These are phyloP conservation scores for Fraxinus sp. DNA, from an alignment of 305 asterid genomes.

Conservation along the genomic window DNA sequence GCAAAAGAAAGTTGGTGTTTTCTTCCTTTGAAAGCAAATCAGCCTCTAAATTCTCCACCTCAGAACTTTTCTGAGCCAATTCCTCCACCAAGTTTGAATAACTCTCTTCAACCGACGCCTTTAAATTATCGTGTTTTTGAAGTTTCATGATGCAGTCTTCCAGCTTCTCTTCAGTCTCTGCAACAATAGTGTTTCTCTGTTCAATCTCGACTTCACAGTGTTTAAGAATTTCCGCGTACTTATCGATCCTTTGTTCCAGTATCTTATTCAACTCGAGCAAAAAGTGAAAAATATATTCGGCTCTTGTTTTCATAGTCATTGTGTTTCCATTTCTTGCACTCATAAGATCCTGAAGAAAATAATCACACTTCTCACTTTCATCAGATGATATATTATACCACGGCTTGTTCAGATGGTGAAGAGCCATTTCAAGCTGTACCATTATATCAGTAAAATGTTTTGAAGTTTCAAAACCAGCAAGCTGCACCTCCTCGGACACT, in stretches of 20 bases:
- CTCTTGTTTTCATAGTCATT: slow-evolving; percentile 20
- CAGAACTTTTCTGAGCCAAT: slow-evolving; percentile 37
- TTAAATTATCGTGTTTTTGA: slow-evolving; percentile 44
- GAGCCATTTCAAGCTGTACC: slow-evolving; percentile 45
- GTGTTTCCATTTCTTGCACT: slow-evolving; percentile 24
- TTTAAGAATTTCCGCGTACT: slow-evolving; percentile 33
- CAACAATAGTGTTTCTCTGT: slow-evolving; percentile 30
- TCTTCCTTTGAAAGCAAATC: slow-evolving; percentile 36
- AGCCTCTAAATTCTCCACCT: slow-evolving; percentile 34
- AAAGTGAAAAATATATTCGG: slow-evolving; percentile 29
- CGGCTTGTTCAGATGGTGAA: slow-evolving; percentile 52
- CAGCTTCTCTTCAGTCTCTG: slow-evolving; percentile 41
- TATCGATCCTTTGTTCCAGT: slow-evolving; percentile 50
- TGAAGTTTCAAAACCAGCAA: slow-evolving; percentile 27
- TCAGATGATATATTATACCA: slow-evolving; percentile 25
- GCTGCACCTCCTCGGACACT: slow-evolving; percentile 26
- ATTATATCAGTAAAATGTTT: slow-evolving; percentile 34
- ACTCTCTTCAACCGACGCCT: slow-evolving; percentile 39
- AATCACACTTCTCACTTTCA: slow-evolving; percentile 25
- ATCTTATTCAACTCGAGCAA: slow-evolving; percentile 62
- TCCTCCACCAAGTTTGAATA: slow-evolving; percentile 39
- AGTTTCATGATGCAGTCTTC: slow-evolving; percentile 37
- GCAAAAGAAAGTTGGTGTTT: slow-evolving; percentile 29
- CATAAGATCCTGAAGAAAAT: slow-evolving; percentile 28
- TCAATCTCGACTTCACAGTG: slow-evolving; percentile 43